Evolutionary conservation across 306 rosid species (phyloP), one percentile per base, ranked within the genome.

Genomic region (Trichosanthes cucumerina): DNA sequence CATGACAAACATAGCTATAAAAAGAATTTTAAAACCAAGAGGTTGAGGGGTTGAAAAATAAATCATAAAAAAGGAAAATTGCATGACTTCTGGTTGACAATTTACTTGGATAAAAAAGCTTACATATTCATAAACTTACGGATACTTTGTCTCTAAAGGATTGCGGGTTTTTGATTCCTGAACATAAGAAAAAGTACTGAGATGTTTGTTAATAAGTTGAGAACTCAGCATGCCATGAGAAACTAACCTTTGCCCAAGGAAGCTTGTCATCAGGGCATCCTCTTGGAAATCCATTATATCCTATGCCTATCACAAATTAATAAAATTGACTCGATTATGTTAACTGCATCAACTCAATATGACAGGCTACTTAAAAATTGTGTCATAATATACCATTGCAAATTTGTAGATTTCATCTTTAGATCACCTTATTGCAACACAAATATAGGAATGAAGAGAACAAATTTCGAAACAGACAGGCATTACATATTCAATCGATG

Each of bases 251-350:
- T 46, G 98, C 97, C 98, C 97, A 88, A 53, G 98, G 96, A 85
- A 95, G 90, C 86, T 82, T 85, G 86, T 95, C 97, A 82, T 95
- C 98, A 19, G 96, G 81, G 85, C 97, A 95, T 70, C 97, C 97
- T 87, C 98, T 92, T 57, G 98, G 97, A 81, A 95, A 95, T 60
- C 97, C 98, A 76, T 95, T 95, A 78, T 95, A 95, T 44, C 97
- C 98, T 82, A 95, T 92, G 26, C 98, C 98, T 95, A 73, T 65
- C 65, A 59, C 53, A 83, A 31, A 50, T 81, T 66, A 72, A 47
- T 6, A 59, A 57, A 62, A 19, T 9, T 23, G 57, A 70, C 18
- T 44, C 21, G 6, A 44, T 44, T 44, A 24, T 70, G 57, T 43
- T 70, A 44, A 41, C 56, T 43, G 31, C 38, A 70, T 44, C 76